Base-by-base conservation (phyloP, 305 asterid species). In the Ajuga reptans region DNA sequence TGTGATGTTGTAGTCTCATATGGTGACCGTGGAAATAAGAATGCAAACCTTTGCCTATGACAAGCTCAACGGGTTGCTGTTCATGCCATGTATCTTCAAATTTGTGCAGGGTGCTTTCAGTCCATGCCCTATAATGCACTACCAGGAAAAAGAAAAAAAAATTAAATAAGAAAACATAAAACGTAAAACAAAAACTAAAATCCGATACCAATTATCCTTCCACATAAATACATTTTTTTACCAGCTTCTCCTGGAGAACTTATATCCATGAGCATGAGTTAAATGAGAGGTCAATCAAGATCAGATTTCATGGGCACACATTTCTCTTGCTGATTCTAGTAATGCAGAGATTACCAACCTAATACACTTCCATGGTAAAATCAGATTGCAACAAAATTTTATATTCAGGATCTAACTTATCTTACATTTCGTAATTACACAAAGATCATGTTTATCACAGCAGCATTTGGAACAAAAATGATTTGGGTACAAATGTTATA, bases 91-190 rank as follows among this genome's bases (percentile, higher is more conserved):
- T 90, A 72, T 93, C 99, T 79, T 90, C 96, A 54, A 93, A 93
- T 82, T 90, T 89, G 91, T 90, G 97, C 39, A 72, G 84, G 61
- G 95, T 89, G 80, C 87, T 86, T 80, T 84, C 89, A 51, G 92
- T 75, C 99, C 99, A 93, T 73, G 97, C 99, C 84, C 83, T 84
- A 75, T 89, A 93, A 79, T 93, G 96, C 82, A 90, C 99, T 93
- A 84, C 63, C 75, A 55, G 33, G 39, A 73, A 12, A 55, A 41
- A 8, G 33, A 51, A 11, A 1, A 11, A 15, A 45, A 0, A 47
- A 0, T 39, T 39, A 36, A 36, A 36, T 1, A 5, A 36, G 41
- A 36, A 4, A 36, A 36, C 1, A 9, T 39, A 39, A 8, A 39
- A 7, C 1, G 36, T 1, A 31, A 63, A 34, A 10, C 2, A 11